A percentile compares a stretch with the other conserved stretches of the same genome.
Conservation (phyloP, 164 flowering plant species). For the Chimonanthus salicifolius region DNA sequence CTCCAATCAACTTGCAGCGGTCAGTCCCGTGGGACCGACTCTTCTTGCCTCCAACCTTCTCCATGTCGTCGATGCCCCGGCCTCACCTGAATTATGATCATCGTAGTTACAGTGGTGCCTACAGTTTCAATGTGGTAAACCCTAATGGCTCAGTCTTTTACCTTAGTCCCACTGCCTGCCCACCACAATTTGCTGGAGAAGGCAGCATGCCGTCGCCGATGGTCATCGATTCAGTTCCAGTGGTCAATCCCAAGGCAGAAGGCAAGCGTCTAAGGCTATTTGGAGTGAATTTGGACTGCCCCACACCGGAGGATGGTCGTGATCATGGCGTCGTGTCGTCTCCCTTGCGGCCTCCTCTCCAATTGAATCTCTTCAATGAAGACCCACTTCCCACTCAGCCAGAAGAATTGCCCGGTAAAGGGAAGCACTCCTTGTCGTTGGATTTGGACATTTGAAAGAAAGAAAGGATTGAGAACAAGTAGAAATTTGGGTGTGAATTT, state of each 20-base stretch:
- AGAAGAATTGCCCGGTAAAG: conserved; percentile 2
- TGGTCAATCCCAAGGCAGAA: conserved; percentile 56
- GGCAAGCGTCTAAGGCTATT: conserved; percentile 68
- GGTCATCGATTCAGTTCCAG: conserved; percentile 69
- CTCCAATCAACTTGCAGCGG: conserved; percentile 17
- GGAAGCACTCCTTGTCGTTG: conserved; percentile 6
- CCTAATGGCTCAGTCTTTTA: conserved; percentile 18
- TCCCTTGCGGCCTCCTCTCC: neutral
- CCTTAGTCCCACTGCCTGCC: conserved; percentile 15
- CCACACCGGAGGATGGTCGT: conserved; percentile 32
- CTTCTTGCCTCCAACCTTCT: conserved; percentile 15
- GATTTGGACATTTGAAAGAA: conserved; percentile 4
- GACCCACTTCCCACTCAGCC: neutral
- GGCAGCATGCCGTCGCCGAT: conserved; percentile 15
- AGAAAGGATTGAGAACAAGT: neutral
- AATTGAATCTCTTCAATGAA: conserved; percentile 5
- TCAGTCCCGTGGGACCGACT: conserved; percentile 30
- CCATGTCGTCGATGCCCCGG: conserved; percentile 6
- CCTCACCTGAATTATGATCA: conserved; percentile 18
- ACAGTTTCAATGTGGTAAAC: conserved; percentile 22
- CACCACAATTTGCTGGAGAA: conserved; percentile 8
- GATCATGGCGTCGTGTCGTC: neutral
- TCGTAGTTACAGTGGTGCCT: neutral
- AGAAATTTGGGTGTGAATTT: conserved; percentile 9
- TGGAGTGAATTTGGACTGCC: conserved; percentile 86